These are phyloP conservation scores for Cyclotella cryptica DNA, from an alignment of 108 stramenopile genomes.

Conservation along the genomic window DNA sequence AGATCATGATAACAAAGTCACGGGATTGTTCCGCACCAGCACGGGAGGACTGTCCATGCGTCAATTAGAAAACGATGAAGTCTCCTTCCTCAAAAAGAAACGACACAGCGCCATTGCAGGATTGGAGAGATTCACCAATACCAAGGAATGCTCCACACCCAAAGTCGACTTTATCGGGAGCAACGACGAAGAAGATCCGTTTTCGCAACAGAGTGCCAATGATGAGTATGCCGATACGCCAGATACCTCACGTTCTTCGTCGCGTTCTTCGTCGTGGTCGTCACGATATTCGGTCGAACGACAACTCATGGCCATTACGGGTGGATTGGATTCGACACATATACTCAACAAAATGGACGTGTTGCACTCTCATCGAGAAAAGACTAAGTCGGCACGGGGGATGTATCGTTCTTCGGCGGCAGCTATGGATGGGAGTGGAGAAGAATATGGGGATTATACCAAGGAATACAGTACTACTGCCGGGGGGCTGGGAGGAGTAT, in stretches of 20 bases:
- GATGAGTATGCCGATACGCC: conserved; percentile 15
- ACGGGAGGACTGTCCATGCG: conserved; percentile 53
- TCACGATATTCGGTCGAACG: conserved; percentile 69
- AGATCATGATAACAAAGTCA: conserved; percentile 8
- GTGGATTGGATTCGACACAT: conserved; percentile 40
- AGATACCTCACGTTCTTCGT: not conserved
- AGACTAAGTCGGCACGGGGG: conserved; percentile 51
- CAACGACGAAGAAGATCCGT: conserved; percentile 45
- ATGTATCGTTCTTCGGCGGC: conserved; percentile 39
- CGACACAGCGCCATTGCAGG: conserved; percentile 25
- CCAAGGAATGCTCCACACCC: not conserved
- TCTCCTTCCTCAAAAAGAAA: conserved; percentile 15
- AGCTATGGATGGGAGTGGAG: conserved; percentile 51
- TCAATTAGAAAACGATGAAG: conserved; percentile 33
- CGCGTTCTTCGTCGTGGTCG: conserved; percentile 55
- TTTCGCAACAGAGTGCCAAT: conserved; percentile 6
- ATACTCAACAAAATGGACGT: conserved; percentile 54
- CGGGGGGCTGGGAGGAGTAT: conserved; percentile 32
- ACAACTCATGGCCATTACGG: conserved; percentile 58
- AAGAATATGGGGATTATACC: conserved; percentile 48
- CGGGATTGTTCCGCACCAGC: conserved; percentile 46
- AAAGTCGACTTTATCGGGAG: conserved; percentile 33
- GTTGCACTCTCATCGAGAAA: conserved; percentile 31
- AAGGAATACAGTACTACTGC: conserved; percentile 6
- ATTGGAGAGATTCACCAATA: conserved; percentile 27